Conservation (phyloP, 2,329 filamentous ascomycete species). For the Colletotrichum salicis region DNA sequence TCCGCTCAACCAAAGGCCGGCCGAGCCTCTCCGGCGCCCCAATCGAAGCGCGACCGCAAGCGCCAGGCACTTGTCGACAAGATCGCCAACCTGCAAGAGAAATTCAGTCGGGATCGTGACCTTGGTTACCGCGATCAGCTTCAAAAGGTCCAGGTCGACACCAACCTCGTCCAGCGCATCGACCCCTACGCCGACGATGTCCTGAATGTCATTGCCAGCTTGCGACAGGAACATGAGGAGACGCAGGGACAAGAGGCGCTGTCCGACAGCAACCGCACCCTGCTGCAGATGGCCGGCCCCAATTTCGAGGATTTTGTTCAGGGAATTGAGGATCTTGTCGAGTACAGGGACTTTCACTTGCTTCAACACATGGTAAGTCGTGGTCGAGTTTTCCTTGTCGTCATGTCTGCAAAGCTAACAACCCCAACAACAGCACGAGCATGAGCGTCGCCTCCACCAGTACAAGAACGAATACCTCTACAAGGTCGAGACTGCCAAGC, state of each 20-base stretch:
- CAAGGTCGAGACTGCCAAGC: constrained; percentile 70
- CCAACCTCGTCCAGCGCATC: constrained; percentile 84
- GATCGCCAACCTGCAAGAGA: constrained; percentile 78
- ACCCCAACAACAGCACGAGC: constrained; percentile 63
- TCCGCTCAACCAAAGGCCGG: constrained; percentile 42
- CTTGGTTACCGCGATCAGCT: constrained; percentile 88
- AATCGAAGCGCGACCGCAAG: constrained; percentile 90
- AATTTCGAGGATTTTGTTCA: constrained; percentile 87
- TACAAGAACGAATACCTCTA: constrained; percentile 69
- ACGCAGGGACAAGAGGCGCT: constrained; percentile 52
- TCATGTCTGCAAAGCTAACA: constrained; percentile 7
- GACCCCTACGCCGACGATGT: constrained; percentile 81
- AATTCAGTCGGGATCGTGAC: constrained; percentile 84
- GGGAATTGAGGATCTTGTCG: constrained; percentile 87
- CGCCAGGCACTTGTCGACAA: constrained; percentile 84
- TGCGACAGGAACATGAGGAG: constrained; percentile 66
- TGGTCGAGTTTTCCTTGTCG: background rate
- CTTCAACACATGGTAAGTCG: constrained; percentile 80
- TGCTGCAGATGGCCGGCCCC: constrained; percentile 81
- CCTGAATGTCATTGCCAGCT: constrained; percentile 75
- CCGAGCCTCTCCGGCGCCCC: constrained; percentile 52
- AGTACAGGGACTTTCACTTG: constrained; percentile 86
- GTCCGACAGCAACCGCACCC: constrained; percentile 60
- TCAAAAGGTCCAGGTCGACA: constrained; percentile 90
- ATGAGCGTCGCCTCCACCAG: constrained; percentile 69